A percentile compares a stretch with the other conserved stretches of the same genome.
phyloP scores from a whole-genome alignment of 345 rosid species.

The Zanthoxylum bungeanum region DNA sequence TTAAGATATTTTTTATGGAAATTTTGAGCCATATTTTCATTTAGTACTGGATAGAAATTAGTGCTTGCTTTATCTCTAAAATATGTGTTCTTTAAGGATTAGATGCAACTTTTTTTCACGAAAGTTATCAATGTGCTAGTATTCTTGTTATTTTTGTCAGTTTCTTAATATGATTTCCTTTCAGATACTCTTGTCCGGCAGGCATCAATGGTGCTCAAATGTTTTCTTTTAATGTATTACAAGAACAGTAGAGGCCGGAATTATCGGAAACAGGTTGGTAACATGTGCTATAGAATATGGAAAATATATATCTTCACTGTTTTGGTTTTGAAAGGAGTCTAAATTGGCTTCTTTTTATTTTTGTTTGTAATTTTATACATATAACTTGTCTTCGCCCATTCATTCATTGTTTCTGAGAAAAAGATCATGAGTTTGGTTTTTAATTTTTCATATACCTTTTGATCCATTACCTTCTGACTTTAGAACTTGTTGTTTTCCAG shows the following conservation, averaged over 20 bases:
- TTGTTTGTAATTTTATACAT: background rate
- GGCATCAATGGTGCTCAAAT: constrained; percentile 85
- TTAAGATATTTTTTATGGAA: background rate
- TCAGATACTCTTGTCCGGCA: constrained; percentile 94
- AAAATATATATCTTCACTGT: background rate
- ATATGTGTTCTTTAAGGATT: background rate
- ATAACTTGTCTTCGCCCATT: background rate
- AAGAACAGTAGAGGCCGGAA: constrained; percentile 92
- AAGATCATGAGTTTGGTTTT: background rate
- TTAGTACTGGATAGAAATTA: background rate
- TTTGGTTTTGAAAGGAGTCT: background rate
- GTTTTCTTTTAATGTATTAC: constrained; percentile 84
- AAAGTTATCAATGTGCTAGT: constrained; percentile 3
- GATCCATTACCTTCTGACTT: constrained; percentile 5
- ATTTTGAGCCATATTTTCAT: background rate
- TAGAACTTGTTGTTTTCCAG: constrained; percentile 29
- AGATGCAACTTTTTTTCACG: background rate
- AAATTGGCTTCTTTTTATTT: background rate
- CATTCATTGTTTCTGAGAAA: background rate
- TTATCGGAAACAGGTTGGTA: constrained; percentile 86
- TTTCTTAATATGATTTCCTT: constrained; percentile 20
- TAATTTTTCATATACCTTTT: background rate
- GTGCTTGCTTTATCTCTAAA: constrained; percentile 1
- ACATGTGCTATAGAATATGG: background rate
- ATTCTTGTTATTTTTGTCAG: constrained; percentile 3